These are phyloP conservation scores for Ploettnerulaceae sp. DNA, from an alignment of 2,329 filamentous ascomycete species.

Conservation along the genomic window DNA sequence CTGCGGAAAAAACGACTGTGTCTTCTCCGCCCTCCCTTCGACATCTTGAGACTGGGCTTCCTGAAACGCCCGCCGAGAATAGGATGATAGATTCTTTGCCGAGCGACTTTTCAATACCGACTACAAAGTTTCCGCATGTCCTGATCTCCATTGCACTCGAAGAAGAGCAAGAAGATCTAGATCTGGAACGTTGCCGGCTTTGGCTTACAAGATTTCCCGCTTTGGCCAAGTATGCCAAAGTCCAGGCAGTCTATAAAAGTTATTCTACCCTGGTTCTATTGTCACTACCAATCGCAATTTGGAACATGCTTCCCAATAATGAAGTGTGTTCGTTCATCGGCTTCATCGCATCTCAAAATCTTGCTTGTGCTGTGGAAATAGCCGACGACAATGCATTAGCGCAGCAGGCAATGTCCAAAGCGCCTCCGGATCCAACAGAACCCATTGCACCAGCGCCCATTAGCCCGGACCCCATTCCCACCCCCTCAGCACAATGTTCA, in stretches of 20 bases:
- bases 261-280: not conserved
- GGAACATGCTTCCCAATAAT: not conserved
- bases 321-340: not conserved
- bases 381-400: no score
- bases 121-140: not conserved
- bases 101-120: no score
- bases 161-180: not conserved
- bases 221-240: not conserved
- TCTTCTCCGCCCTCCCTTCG: not conserved
- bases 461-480: no score
- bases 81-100: no score
- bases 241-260: not conserved
- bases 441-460: no score
- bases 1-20: not conserved
- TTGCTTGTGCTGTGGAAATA: no score
- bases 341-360: not conserved
- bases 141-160: not conserved
- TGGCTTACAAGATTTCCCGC: not conserved
- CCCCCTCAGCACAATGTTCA: no score
- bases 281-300: not conserved
- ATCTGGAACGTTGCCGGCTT: not conserved
- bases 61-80: no score
- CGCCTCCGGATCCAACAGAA: no score
- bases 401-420: no score
- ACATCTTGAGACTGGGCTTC: no score